phyloP scores from a whole-genome alignment of 805 yeast species.

The Yamadazyma laniorum region DNA sequence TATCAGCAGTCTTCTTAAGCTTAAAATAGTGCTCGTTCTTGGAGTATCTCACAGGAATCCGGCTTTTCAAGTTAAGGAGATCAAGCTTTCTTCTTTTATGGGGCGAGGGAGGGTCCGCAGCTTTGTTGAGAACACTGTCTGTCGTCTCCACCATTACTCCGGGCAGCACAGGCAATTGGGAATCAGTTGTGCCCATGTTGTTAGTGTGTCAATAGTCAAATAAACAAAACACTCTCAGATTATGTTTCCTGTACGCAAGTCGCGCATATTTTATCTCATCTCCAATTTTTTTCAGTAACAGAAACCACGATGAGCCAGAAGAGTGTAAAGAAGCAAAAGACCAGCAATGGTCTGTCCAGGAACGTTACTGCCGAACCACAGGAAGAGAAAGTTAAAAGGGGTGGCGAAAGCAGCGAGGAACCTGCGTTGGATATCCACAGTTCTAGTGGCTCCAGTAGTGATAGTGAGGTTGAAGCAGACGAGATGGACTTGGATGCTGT shows the following conservation, averaged over 20 bases:
- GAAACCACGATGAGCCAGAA: conserved; percentile 1
- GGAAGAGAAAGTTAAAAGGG: conserved; percentile 1
- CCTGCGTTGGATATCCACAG: too few relatives aligned
- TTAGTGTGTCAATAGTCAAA: too few relatives aligned
- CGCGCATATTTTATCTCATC: background rate
- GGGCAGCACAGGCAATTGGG: background rate
- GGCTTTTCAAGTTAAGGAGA: conserved; percentile 4
- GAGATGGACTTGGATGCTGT: conserved; percentile 4
- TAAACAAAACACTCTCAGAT: too few relatives aligned
- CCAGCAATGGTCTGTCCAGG: conserved; percentile 1
- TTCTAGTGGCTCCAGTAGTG: too few relatives aligned
- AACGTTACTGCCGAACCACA: background rate
- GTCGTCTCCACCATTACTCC: conserved; percentile 3
- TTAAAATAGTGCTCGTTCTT: conserved; percentile 16
- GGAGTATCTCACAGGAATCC: conserved; percentile 14
- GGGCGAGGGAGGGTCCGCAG: conserved; percentile 4
- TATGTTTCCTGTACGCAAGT: too few relatives aligned
- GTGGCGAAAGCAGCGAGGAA: conserved; percentile 2
- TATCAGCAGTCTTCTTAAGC: conserved; percentile 13
- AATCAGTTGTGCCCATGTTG: background rate
- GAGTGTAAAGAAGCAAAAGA: conserved; percentile 4
- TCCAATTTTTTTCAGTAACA: background rate
- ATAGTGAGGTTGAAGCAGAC: conserved; percentile 3
- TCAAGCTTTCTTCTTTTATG: conserved; percentile 7
- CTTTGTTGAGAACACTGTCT: background rate